Evolutionary conservation across 805 yeast species (phyloP).

Genomic region (Cyberlindnera meyerae): DNA sequence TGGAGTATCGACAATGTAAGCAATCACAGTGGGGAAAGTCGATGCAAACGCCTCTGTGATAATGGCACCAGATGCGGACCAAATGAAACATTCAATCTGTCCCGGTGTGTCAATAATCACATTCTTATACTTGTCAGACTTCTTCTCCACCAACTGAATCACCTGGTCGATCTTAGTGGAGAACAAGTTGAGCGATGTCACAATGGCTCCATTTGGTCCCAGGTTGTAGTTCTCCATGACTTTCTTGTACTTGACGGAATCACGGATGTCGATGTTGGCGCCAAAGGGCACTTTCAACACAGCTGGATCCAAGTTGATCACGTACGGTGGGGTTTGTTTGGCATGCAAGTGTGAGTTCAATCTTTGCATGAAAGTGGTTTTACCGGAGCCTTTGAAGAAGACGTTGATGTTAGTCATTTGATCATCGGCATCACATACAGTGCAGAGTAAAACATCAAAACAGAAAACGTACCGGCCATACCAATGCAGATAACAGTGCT

Average conservation of each 20-base stretch:
- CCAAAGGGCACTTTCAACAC: conserved; percentile 91
- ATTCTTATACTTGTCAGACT: conserved; percentile 50
- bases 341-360: conserved; percentile 83
- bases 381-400: conserved; percentile 79
- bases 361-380: conserved; percentile 96
- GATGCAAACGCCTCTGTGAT: conserved; percentile 96
- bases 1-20: conserved; percentile 95
- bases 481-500: conserved; percentile 50
- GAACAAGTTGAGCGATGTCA: conserved; percentile 87
- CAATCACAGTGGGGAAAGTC: conserved; percentile 91
- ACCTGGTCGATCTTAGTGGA: conserved; percentile 97
- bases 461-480: conserved; percentile 45
- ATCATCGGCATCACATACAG: too few species aligned
- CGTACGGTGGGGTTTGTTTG: conserved; percentile 74
- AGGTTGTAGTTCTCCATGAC: conserved; percentile 93
- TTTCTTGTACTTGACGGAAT: conserved; percentile 89
- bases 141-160: conserved; percentile 75
- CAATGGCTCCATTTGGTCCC: conserved; percentile 98
- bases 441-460: background rate
- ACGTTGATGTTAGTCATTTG: too few species aligned
- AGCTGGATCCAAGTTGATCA: conserved; percentile 93
- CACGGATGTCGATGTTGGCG: conserved; percentile 92
- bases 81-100: conserved; percentile 95
- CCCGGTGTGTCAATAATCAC: conserved; percentile 97
- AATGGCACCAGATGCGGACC: conserved; percentile 97